These are phyloP conservation scores for Nannochloropsis salina DNA, from an alignment of 108 stramenopile species.

Conservation along the genomic window DNA sequence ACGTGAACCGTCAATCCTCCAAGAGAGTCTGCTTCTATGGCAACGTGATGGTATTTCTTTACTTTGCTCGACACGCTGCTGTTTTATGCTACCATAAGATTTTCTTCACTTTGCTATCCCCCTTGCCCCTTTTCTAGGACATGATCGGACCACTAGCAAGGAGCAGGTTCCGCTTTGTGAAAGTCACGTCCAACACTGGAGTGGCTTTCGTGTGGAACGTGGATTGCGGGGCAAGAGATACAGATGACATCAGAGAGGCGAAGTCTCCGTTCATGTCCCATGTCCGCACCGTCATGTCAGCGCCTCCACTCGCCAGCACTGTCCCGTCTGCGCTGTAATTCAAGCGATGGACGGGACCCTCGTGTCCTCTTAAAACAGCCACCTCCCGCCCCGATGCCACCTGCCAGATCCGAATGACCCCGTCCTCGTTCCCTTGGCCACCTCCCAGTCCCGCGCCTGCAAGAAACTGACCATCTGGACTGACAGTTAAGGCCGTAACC, in stretches of 20 bases:
- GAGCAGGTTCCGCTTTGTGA: conserved; percentile 10
- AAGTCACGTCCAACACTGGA: not conserved
- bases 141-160: not conserved
- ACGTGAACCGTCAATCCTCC: no score
- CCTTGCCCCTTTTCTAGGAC: conserved; percentile 6
- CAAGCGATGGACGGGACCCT: conserved; percentile 4
- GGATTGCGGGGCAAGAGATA: not conserved
- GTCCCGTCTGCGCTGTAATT: conserved; percentile 24
- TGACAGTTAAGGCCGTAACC: conserved; percentile 28
- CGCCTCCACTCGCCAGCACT: conserved; percentile 33
- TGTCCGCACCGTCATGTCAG: conserved; percentile 26
- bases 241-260: not conserved
- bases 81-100: no score
- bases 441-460: not conserved
- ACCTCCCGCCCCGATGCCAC: conserved; percentile 24
- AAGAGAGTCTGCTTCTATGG: no score
- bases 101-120: not conserved
- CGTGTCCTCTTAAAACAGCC: conserved; percentile 28
- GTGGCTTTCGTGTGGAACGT: conserved; percentile 6
- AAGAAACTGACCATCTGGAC: conserved; percentile 35
- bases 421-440: conserved; percentile 24
- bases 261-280: conserved; percentile 29
- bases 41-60: no score
- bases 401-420: conserved; percentile 30
- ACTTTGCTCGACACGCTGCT: no score